phyloP scores from a whole-genome alignment of 192 early-diverging fungal species.

The Phlyctochytrium bullatum region DNA sequence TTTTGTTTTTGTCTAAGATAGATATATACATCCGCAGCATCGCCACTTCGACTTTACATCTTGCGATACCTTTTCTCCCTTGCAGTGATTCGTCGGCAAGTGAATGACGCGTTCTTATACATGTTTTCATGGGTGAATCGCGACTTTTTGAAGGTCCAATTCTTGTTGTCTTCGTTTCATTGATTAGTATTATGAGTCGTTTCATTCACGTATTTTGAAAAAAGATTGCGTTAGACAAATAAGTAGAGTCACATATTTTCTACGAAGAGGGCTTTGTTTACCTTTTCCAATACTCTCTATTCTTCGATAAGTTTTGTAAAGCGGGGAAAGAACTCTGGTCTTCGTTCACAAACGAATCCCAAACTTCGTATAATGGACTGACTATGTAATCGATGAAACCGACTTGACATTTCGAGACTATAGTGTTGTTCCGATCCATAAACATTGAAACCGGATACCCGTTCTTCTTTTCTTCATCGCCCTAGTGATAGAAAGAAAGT shows the following conservation, averaged over 20 bases:
- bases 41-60: too few relatives aligned
- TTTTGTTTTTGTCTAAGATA: too few relatives aligned
- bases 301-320: constrained; percentile 17
- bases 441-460: constrained; percentile 30
- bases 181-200: not conserved
- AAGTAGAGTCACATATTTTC: too few relatives aligned
- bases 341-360: constrained; percentile 46
- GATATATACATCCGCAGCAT: too few relatives aligned
- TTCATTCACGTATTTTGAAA: not conserved
- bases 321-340: constrained; percentile 21
- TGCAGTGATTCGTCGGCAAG: too few relatives aligned
- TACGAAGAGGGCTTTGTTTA: too few relatives aligned
- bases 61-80: too few relatives aligned
- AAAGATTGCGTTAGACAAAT: too few relatives aligned
- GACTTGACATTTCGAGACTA: constrained; percentile 59
- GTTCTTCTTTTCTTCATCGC: constrained; percentile 51
- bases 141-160: not conserved
- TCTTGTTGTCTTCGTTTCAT: not conserved
- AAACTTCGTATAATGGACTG: constrained; percentile 53
- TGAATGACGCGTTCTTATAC: too few relatives aligned
- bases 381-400: constrained; percentile 65
- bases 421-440: constrained; percentile 46
- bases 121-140: too few relatives aligned
- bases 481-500: constrained; percentile 27
- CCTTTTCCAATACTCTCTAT: constrained; percentile 31